Base-by-base conservation (phyloP, 148 eudicot species). In the Fagopyrum esculentum region DNA sequence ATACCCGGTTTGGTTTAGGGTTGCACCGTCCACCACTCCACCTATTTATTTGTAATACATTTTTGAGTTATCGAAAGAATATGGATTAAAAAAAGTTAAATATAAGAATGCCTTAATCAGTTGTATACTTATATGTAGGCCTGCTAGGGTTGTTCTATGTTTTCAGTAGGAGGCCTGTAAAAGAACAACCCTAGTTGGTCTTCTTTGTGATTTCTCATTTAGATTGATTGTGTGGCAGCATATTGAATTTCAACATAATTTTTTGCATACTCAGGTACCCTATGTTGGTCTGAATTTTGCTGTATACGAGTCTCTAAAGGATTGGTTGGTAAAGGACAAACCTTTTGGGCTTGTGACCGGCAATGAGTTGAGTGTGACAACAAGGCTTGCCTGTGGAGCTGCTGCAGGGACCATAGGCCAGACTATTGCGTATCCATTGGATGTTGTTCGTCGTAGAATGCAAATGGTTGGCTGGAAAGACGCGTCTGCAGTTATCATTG, bases 401-500 rank as follows among this genome's bases (percentile, higher is more conserved):
- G 91, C 85, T 17, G 98, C 98, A 57, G 98, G 98, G 69, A 93
- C 98, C 45, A 84, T 89, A 60, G 97, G 97, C 71, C 97, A 93
- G 76, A 91, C 97, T 10, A 93, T 91, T 77, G 98, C 97, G 69
- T 93, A 93, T 76, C 98, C 98, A 70, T 89, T 91, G 73, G 97
- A 93, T 75, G 97, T 93, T 35, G 84, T 93, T 73, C 97, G 97
- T 44, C 84, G 98, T 79, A 85, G 98, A 82, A 93, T 93, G 98
- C 97, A 93, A 84, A 93, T 93, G 98, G 94, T 83, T 12, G 97
- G 98, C 51, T 93, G 97, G 98, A 93, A 87, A 82, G 90, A 71
- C 75, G 97, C 98, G 76, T 85, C 97, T 66, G 82, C 97, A 3
- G 86, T 93, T 59, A 78, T 93, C 43, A 84, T 85, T 40, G 97